Evolutionary conservation across 2,329 filamentous ascomycete species (phyloP), one percentile per base, ranked within the genome.

Genomic region (Venturia pyrina): DNA sequence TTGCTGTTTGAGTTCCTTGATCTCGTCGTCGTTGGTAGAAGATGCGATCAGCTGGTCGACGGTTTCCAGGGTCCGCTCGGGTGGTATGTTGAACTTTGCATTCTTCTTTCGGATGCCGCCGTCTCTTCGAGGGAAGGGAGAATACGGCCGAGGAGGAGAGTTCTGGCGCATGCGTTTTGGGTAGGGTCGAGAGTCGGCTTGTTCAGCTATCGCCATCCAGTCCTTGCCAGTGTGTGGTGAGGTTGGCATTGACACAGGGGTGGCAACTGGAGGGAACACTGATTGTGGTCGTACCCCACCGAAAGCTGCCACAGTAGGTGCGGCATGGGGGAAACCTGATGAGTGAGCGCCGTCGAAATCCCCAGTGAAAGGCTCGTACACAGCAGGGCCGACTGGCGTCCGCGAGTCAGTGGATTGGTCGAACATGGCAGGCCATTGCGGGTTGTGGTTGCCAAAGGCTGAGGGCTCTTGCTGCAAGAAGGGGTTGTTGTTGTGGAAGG

Each of bases 81-180:
- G 87, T 11, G 95, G 95, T 70, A 99, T 99, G 74, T 98, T 93
- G 78, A 98, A 97, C 70, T 93, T 89, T 70, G 93, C 92, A 74
- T 98, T 99, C 89, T 98, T 98, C 87, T 99, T 99, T 73, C 95
- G 87, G 77, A 98, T 96, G 68, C 95, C 91, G 71, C 96, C 92
- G 66, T 91, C 87, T 71, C 90, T 85, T 64, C 85, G 79, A 68
- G 86, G 83, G 76, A 90, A 81, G 66, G 93, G 88, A 68, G 92
- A 91, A 79, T 90, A 89, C 71, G 85, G 89, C 74, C 87, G 85
- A 76, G 89, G 84, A 65, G 84, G 81, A 37, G 90, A 93, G 74
- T 85, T 85, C 53, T 86, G 84, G 69, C 83, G 82, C 82, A 89
- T 87, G 73, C 73, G 82, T 76, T 79, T 84, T 73, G 73, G 80